Evolutionary conservation across 345 rosid species (phyloP).

Genomic region (Pelargonium nanum): DNA sequence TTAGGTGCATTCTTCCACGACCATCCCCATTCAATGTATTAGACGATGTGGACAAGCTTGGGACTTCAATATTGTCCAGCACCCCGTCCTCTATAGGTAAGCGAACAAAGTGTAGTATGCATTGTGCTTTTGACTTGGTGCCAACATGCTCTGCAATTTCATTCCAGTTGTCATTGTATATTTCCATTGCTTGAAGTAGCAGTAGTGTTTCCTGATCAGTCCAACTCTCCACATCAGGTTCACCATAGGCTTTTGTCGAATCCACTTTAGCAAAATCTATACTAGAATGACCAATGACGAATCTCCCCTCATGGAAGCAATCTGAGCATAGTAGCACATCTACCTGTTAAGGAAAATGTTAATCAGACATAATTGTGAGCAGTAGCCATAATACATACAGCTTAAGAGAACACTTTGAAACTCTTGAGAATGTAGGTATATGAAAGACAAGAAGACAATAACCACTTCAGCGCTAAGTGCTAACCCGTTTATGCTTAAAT

Average conservation of each 20-base stretch:
- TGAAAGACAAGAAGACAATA: neutral
- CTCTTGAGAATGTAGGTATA: neutral
- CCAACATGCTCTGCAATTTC: constrained; percentile 91
- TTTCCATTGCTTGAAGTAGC: constrained; percentile 91
- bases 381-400: constrained; percentile 5
- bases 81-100: constrained; percentile 80
- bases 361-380: constrained; percentile 10
- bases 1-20: constrained; percentile 27
- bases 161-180: constrained; percentile 76
- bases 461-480: neutral
- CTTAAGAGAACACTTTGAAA: neutral
- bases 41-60: constrained; percentile 31
- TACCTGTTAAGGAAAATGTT: constrained; percentile 42
- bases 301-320: constrained; percentile 86
- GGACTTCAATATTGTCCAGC: constrained; percentile 76
- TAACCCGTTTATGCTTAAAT: neutral
- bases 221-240: constrained; percentile 84
- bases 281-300: constrained; percentile 78
- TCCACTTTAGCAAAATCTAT: constrained; percentile 71
- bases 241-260: constrained; percentile 51
- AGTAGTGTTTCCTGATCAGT: constrained; percentile 79
- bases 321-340: constrained; percentile 58
- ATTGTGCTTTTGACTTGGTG: constrained; percentile 91
- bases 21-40: constrained; percentile 42
- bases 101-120: constrained; percentile 86